Evolutionary conservation across 1,139 yeast genomes (phyloP), one percentile per base, ranked within the genome.

Genomic region (Blastobotrys petasosporus): DNA sequence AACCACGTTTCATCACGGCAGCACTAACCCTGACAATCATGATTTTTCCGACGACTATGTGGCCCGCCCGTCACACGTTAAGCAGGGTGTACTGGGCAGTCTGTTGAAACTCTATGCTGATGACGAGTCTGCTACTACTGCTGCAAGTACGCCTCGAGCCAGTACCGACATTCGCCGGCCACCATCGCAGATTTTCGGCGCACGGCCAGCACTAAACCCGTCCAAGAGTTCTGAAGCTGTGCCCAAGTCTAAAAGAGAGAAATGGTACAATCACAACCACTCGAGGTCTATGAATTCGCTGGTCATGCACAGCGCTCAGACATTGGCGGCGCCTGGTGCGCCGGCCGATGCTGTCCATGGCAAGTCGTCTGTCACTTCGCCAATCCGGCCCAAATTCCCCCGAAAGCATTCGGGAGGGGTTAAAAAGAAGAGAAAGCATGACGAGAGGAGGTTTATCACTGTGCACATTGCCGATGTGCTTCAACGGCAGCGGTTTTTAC

Each of bases 391-490:
- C 8, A 51, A 49, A 23, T 49, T 48, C 15, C 36, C 43, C 20
- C 46, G 49, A 34, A 38, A 48, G 32, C 39, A 39, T 13, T 39
- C 51, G 17, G 52, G 51, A 11, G 49, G 47, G 34, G 45, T 38
- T 44, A 49, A 68, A 57, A 58, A 61, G 57, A 46, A 66, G 59
- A 59, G 67, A 57, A 45, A 54, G 51, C 56, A 39, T 11, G 71
- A 75, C 20, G 75, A 76, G 51, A 75, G 81, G 20, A 75, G 82
- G 48, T 41, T 15, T 15, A 87, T 88, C 58, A 87, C 97, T 0
- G 94, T 87, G 13, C 97, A 88, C 60, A 85, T 88, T 55, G 94
- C 95, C 0, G 95, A 85, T 58, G 76, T 86, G 12, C 68, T 88
- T 37, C 95, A 87, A 61, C 76, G 95, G 49, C 95, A 88, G 61